These are phyloP conservation scores for Exophiala calicioides DNA, from an alignment of 2,329 filamentous ascomycete genomes.

Conservation along the genomic window DNA sequence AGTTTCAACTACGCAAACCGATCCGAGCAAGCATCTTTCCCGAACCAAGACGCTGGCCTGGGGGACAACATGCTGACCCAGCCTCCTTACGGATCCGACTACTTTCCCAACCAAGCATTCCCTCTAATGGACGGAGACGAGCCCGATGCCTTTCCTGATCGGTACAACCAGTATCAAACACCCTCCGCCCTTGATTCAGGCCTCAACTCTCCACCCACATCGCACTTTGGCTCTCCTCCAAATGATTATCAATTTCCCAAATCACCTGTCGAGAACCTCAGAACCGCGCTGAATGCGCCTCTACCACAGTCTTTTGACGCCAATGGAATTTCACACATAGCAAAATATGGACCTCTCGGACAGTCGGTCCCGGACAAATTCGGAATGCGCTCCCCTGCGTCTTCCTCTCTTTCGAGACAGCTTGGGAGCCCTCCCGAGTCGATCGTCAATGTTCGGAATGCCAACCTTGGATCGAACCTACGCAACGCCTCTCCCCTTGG, in stretches of 20 bases:
- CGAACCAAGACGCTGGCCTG: constrained; percentile 68
- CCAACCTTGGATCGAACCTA: constrained; percentile 70
- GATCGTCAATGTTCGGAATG: constrained; percentile 63
- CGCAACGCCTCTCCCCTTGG: constrained; percentile 58
- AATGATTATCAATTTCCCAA: constrained; percentile 76
- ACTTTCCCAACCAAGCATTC: constrained; percentile 44
- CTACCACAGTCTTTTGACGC: constrained; percentile 95
- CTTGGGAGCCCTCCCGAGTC: constrained; percentile 66
- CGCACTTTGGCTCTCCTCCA: constrained; percentile 79
- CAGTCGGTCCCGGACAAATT: constrained; percentile 92
- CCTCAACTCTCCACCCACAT: constrained; percentile 59
- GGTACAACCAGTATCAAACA: constrained; percentile 45
- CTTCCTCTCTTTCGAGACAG: constrained; percentile 44
- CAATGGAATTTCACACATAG: constrained; percentile 89
- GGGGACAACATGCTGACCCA: constrained; percentile 70
- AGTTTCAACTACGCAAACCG: constrained; percentile 49
- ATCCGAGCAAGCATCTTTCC: constrained; percentile 64
- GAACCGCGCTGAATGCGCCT: constrained; percentile 87
- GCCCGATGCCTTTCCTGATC: constrained; percentile 38
- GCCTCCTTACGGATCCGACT: constrained; percentile 43
- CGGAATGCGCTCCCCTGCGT: constrained; percentile 80
- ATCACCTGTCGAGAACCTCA: constrained; percentile 68
- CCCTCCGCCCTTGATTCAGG: constrained; percentile 61
- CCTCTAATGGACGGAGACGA: constrained; percentile 46
- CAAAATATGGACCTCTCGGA: constrained; percentile 84